A percentile compares a stretch with the other conserved stretches of the same genome.
Conservation (phyloP, 2,329 filamentous ascomycete genomes). For the Aspergillus tubingensis region DNA sequence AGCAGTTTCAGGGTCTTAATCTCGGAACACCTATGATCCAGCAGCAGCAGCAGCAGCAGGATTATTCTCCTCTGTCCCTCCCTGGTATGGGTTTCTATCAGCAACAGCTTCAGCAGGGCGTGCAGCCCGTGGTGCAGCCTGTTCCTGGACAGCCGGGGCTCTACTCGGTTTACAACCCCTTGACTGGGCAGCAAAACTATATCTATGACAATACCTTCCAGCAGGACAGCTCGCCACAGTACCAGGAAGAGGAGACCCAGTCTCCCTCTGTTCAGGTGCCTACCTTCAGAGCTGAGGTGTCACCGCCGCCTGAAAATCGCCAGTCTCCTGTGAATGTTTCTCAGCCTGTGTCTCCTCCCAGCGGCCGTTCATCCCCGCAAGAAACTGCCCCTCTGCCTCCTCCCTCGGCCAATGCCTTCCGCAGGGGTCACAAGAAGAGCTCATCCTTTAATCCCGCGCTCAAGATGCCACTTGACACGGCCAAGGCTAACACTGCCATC, state of each 20-base stretch:
- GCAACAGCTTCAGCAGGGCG: constrained; percentile 67
- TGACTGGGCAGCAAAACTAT: constrained; percentile 81
- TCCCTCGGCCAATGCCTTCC: constrained; percentile 87
- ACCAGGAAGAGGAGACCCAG: constrained; percentile 42
- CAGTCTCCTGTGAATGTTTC: constrained; percentile 61
- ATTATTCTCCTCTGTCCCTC: constrained; percentile 54
- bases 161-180: constrained; percentile 80
- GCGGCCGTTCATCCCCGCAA: constrained; percentile 68
- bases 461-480: constrained; percentile 48
- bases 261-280: constrained; percentile 57
- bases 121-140: constrained; percentile 64
- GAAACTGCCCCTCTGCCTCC: constrained; percentile 75
- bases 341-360: constrained; percentile 63
- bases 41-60: constrained; percentile 52
- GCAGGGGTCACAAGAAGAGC: constrained; percentile 89
- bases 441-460: constrained; percentile 66
- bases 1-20: constrained; percentile 78
- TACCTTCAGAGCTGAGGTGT: constrained; percentile 76
- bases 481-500: constrained; percentile 53
- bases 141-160: constrained; percentile 72
- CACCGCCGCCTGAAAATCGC: constrained; percentile 70
- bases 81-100: constrained; percentile 61
- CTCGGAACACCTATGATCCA: constrained; percentile 53
- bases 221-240: constrained; percentile 43
- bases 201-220: constrained; percentile 69